Evolutionary conservation across 1,284 basidiomycete genomes (phyloP), one percentile per base, ranked within the genome.

Genomic region (Apiotrichum brassicae): DNA sequence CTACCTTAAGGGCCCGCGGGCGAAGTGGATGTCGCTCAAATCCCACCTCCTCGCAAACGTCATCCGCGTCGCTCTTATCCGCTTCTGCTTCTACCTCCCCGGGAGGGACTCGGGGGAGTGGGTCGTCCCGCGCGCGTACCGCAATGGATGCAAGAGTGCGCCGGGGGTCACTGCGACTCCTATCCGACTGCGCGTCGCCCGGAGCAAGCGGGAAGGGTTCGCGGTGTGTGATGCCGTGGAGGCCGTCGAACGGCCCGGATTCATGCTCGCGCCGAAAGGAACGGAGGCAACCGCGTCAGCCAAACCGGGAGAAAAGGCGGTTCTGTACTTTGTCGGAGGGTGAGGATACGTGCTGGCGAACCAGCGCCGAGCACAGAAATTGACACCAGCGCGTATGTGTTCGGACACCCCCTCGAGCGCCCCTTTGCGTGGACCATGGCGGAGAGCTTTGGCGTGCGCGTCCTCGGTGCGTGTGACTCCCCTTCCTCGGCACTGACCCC

Each of bases 291-390:
- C 42, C 18, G 54, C 49, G 12, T 28, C 12, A 25, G 62, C 62
- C 1, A n/a, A 33, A 26, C 35, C 44, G 12, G 57, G 49, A 6
- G 63, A 62, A 36, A 58, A 51, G 54, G 54, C 62, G 6, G 52
- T 65, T n/a, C 41, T 65, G 19, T 64, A 65, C 48, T 51, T 61
- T 26, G 48, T 43, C 25, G 48, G 57, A 28, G 54, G 54, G 50
- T 52, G 35, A 40, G 53, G 34, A 6, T 16, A n/a, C n/a, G n/a
- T n/a, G n/a, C n/a, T n/a, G n/a, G n/a, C n/a, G n/a, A n/a, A n/a
- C n/a, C n/a, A n/a, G n/a, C n/a, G n/a, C n/a, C n/a, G n/a, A n/a
- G n/a, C n/a, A n/a, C n/a, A n/a, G n/a, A n/a, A n/a, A n/a, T n/a
- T n/a, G n/a, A 11, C 28, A 2, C 3, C 12, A 49, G 54, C 12